Base-by-base conservation (phyloP, 148 eudicot genomes). In the Tetragonia tetragonoides region DNA sequence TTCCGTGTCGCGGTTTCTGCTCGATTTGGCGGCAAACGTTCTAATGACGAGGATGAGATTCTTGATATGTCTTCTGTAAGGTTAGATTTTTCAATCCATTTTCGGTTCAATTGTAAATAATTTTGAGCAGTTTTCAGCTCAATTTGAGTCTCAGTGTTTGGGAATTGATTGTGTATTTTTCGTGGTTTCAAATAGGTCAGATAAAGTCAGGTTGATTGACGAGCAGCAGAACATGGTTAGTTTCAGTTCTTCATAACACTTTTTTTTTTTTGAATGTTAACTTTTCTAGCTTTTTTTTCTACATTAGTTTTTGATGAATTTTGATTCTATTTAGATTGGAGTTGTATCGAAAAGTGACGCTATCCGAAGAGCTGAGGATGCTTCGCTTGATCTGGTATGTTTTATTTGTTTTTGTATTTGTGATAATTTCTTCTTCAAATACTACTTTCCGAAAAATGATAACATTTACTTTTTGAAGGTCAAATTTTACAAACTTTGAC, bases 301-400 rank as follows among this genome's bases (percentile, higher is more conserved):
- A n/a, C n/a, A n/a, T n/a, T n/a, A n/a, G n/a, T n/a, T 28, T 49
- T 12, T 66, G 37, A 39, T 78, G 70, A 16, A 37, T 54, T 47
- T 59, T 81, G 34, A 47, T n/a, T 34, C 11, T 40, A 16, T 79
- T 78, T 81, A 93, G 95, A 85, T 93, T 78, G 98, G 98, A 62
- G 73, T 92, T 75, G 89, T 94, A 23, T 83, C 95, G 37, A 92
- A 87, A 83, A 78, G 70, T 21, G 87, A 88, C 77, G 98, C 97
- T 67, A 37, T 92, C 77, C 88, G 81, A 83, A 91, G 86, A 87
- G 95, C 97, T 64, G 90, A 89, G 72, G 95, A 79, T 70, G 89
- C 87, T 62, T 84, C 83, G 77, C 93, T 94, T 85, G 93, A 92
- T 82, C 77, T 94, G 92, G 98, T 94, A 86, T 77, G 86, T 76